Evolutionary conservation across 2,329 filamentous ascomycete species (phyloP).

Genomic region (Trichoderma afroharzianum): DNA sequence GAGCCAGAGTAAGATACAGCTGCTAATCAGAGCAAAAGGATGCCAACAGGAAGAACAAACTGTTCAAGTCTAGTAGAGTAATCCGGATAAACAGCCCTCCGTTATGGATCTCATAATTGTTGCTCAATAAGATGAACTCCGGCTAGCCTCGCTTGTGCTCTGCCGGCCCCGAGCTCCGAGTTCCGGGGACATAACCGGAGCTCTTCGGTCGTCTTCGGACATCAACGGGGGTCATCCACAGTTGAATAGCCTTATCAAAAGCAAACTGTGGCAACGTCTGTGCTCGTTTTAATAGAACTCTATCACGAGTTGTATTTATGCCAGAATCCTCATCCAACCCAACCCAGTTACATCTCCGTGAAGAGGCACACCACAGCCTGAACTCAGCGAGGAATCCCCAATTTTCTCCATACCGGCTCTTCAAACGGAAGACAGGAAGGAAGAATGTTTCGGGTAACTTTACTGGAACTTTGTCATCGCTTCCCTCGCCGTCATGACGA

Average conservation of each 20-base stretch:
- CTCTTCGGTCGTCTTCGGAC: not conserved
- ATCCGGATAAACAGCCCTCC: not conserved
- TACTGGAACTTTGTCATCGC: not conserved
- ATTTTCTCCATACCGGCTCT: not conserved
- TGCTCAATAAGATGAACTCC: not conserved
- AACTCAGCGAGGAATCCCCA: not conserved
- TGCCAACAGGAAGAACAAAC: not conserved
- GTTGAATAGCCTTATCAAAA: not conserved
- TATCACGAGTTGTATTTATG: not conserved
- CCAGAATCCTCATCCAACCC: not conserved
- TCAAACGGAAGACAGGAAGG: not conserved
- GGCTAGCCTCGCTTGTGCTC: not conserved
- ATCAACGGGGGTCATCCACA: not conserved
- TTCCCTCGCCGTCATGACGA: not conserved
- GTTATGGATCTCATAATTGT: not conserved
- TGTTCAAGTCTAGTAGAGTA: not conserved
- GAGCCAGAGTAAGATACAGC: not conserved
- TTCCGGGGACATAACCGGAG: not conserved
- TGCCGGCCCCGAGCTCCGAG: not conserved
- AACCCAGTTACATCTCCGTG: not conserved
- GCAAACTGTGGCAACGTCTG: not conserved
- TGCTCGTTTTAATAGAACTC: not conserved
- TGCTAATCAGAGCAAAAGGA: not conserved
- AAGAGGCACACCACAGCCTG: not conserved
- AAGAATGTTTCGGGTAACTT: not conserved